Base-by-base conservation (phyloP, 805 yeast genomes). In the Zygosaccharomyces siamensis region DNA sequence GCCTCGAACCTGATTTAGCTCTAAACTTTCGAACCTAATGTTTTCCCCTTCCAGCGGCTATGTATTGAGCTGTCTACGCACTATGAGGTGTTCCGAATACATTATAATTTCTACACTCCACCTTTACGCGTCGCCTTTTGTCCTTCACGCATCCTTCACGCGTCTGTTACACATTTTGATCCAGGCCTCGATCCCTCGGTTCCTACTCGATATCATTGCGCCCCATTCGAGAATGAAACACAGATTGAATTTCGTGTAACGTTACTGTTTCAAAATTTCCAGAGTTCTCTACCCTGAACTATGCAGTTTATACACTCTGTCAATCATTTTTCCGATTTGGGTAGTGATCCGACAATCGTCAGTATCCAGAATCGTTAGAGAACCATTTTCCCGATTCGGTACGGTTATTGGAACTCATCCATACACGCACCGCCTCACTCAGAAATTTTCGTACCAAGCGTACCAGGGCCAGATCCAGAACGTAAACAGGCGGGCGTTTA, bases 321-420 rank as follows among this genome's bases (percentile, higher is more conserved):
- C 36, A 16, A 41, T 41, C 44, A 41, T 30, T 5, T 41, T 41
- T 41, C 44, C 44, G 44, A 41, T 41, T 41, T n/a, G 36, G 44
- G 44, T 23, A 30, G 20, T 10, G 14, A 30, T 20, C 10, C 18
- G 21, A 30, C 44, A 41, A 26, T 21, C 21, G 30, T 14, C 16
- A 10, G 21, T 33, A 33, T 33, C 37, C 21, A 33, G 16, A 6
- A 33, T 10, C 20, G 20, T 14, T 14, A 5, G 11, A 18, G 16
- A 33, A 14, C 11, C 11, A 3, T 10, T 16, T 33, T 33, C 44
- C 44, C 27, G 24, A 41, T 41, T 33, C 18, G 44, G 44, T 30
- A 30, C 44, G 18, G 36, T 41, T 27, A 41, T 41, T 41, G 36
- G 44, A 30, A 28, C 24, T 41, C 27, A 33, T 7, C 16, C 8